Base-by-base conservation (phyloP, 331 rosid genomes). In the Malus hybrid region DNA sequence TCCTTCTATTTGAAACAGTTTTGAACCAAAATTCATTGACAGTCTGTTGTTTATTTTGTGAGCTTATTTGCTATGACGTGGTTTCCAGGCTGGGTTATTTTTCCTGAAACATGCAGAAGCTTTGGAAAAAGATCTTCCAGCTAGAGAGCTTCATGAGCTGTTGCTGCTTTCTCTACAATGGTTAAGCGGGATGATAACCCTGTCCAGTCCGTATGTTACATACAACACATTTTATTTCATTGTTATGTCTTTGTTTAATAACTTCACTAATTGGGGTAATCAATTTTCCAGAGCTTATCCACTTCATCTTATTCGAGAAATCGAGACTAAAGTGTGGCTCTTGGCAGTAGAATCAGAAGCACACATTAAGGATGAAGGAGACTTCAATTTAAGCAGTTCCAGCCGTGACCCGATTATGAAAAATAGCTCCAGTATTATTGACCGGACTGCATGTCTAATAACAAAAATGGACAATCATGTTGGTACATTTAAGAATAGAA, bases 81-180 rank as follows among this genome's bases (percentile, higher is more conserved):
- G 80, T 67, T 76, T 80, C 87, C 88, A 94, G 99, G 99, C 99
- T 74, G 99, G 99, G 73, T 84, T 87, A 70, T 94, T 94, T 90
- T 94, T 91, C 86, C 97, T 94, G 71, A 94, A 90, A 85, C 97
- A 94, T 77, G 96, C 96, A 55, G 99, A 94, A 87, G 96, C 96
- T 71, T 94, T 92, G 70, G 96, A 94, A 87, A 91, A 90, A 80
- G 97, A 94, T 81, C 96, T 94, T 83, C 97, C 99, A 32, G 96
- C 99, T 19, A 85, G 80, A 87, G 99, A 94, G 89, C 97, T 92
- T 80, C 97, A 92, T 79, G 99, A 92, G 80, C 78, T 94, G 76
- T 76, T 94, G 76, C 82, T 94, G 79, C 97, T 94, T 74, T 85
- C 99, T 82, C 82, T 94, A 74, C 99, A 92, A 76, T 94, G 99